Conservation (phyloP, 495 filamentous ascomycete genomes). For the Penicillium samsonianum region DNA sequence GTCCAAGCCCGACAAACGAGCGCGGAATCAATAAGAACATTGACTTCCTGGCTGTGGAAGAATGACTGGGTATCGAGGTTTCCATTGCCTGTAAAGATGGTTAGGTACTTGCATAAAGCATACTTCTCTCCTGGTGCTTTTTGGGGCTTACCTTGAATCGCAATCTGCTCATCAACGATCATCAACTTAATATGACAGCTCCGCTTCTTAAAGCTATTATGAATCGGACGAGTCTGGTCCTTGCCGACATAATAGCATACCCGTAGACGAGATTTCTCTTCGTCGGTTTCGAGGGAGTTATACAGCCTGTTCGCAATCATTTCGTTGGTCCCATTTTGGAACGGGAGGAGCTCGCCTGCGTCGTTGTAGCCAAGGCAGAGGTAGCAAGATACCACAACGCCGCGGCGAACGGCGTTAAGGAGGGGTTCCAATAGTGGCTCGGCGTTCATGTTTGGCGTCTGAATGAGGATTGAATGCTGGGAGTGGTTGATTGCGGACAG, state of each 20-base stretch:
- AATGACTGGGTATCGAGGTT: conserved; percentile 83
- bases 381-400: conserved; percentile 66
- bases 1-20: conserved; percentile 63
- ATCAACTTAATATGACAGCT: conserved; percentile 77
- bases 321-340: conserved; percentile 77
- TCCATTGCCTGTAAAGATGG: conserved; percentile 55
- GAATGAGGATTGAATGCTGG: conserved; percentile 63
- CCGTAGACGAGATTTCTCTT: conserved; percentile 52
- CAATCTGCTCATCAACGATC: conserved; percentile 67
- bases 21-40: conserved; percentile 67
- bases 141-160: conserved; percentile 53
- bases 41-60: conserved; percentile 76
- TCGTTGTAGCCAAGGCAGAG: conserved; percentile 80
- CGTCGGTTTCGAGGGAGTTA: conserved; percentile 43
- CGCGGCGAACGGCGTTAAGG: conserved; percentile 61
- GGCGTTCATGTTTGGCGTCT: conserved; percentile 75
- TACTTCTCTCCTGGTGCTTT: neutral
- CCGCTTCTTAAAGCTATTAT: conserved; percentile 60
- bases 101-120: neutral
- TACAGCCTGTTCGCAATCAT: conserved; percentile 61
- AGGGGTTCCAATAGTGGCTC: conserved; percentile 64
- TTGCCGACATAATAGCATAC: conserved; percentile 71
- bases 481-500: conserved; percentile 68
- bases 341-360: conserved; percentile 69
- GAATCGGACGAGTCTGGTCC: conserved; percentile 66